These are phyloP conservation scores for Aegilops umbellulata DNA, from an alignment of 176 grass and related monocot species.

Conservation along the genomic window DNA sequence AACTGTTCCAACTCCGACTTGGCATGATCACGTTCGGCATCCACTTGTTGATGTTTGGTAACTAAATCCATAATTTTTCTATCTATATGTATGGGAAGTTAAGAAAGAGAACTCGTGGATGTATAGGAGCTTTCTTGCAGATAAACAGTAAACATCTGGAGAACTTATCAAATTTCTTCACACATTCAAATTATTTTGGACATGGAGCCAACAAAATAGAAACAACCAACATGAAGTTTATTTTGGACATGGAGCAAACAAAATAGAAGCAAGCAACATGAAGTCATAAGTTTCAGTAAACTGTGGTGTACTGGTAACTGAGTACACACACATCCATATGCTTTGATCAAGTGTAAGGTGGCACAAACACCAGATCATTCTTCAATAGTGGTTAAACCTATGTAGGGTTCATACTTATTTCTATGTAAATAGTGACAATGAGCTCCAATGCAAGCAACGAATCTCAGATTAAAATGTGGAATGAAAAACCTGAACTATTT, in stretches of 20 bases:
- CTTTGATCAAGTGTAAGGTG: not conserved
- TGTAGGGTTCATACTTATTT: not conserved
- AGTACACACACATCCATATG: not conserved
- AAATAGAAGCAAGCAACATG: not conserved
- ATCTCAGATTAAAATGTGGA: not conserved
- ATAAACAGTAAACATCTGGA: constrained; percentile 12
- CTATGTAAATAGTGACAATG: not conserved
- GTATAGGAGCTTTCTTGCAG: not conserved
- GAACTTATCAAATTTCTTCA: not conserved
- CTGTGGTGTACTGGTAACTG: not conserved
- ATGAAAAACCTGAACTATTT: not conserved
- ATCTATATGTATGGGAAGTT: constrained; percentile 90
- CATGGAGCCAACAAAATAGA: not conserved
- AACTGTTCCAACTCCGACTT: constrained; percentile 73
- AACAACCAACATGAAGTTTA: constrained; percentile 8
- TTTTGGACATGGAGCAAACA: not conserved
- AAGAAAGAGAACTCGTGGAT: constrained; percentile 44
- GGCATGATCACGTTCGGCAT: constrained; percentile 79
- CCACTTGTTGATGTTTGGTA: constrained; percentile 83
- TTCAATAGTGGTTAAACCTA: not conserved
- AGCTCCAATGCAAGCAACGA: not conserved
- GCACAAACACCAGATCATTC: not conserved
- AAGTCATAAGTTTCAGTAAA: not conserved
- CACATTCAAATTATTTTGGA: constrained; percentile 6
- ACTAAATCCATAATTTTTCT: constrained; percentile 77